Evolutionary conservation across 164 flowering plant species (phyloP), one percentile per base, ranked within the genome.

Genomic region (Stephania japonica): DNA sequence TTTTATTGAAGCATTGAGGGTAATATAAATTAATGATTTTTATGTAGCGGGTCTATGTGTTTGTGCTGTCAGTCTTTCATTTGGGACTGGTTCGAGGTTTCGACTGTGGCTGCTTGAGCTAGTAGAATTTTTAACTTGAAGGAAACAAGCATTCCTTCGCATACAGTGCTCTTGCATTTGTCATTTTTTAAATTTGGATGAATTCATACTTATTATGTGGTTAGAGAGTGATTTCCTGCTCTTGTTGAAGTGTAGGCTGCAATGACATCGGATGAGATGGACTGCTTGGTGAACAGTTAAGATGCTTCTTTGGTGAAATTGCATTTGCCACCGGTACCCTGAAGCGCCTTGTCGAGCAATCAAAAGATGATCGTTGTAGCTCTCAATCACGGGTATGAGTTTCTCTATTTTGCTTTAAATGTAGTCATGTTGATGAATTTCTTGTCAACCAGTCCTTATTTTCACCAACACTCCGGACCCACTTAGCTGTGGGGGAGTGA

Each of bases 261-360:
- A 67, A 80, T 89, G 79, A 79, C 76, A 80, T 83, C 97, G 23
- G 99, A 96, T 85, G 87, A 93, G 82, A 86, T 92, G 89, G 99
- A 96, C 77, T 96, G 68, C 87, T 93, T 70, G 91, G 85, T 75
- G 99, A 96, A 83, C 99, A 96, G 81, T 94, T 94, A 19, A 96
- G 93, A 84, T 92, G 93, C 97, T 97, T 96, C 79, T 97, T 97
- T 75, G 99, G 98, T 32, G 99, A 96, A 84, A 92, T 93, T 80
- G 99, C 98, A 42, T 89, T 96, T 71, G 84, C 94, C 80, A 89
- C 95, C 65, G 93, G 99, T 80, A 88, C 95, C 47, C 82, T 96
- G 72, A 96, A 96, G 82, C 97, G 99, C 56, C 80, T 96, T 82
- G 82, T 86, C 70, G 99, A 96, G 75, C 99, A 93, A 83, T 92